These are phyloP conservation scores for Fusarium bactridioides DNA, from an alignment of 2,329 filamentous ascomycete species.

Conservation along the genomic window DNA sequence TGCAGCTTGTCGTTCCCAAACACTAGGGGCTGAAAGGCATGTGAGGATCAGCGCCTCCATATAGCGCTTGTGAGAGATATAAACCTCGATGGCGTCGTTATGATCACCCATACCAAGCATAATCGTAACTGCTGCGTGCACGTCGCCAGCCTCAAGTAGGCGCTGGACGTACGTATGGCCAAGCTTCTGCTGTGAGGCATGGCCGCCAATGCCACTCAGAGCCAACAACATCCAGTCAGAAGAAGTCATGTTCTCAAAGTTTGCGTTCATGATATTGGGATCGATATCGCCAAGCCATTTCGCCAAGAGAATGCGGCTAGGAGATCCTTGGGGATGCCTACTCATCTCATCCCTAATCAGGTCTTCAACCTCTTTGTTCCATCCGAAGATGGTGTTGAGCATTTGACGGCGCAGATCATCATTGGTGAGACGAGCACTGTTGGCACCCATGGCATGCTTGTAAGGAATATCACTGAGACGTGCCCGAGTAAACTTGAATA, in stretches of 20 bases:
- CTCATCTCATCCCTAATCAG: constrained; percentile 86
- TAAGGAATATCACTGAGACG: constrained; percentile 86
- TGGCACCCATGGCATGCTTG: constrained; percentile 68
- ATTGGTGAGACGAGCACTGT: constrained; percentile 69
- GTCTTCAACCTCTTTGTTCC: constrained; percentile 83
- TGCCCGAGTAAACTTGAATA: constrained; percentile 86
- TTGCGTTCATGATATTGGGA: constrained; percentile 80
- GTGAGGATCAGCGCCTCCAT: constrained; percentile 94
- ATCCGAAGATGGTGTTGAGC: constrained; percentile 93
- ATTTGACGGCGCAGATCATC: constrained; percentile 89
- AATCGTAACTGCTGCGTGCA: constrained; percentile 92
- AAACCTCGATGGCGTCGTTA: constrained; percentile 95
- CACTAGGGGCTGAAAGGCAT: constrained; percentile 80
- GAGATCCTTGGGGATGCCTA: constrained; percentile 75
- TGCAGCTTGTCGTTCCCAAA: constrained; percentile 91
- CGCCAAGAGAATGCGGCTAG: constrained; percentile 80
- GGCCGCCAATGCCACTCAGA: constrained; percentile 82
- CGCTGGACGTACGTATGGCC: constrained; percentile 91
- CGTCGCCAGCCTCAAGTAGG: constrained; percentile 85
- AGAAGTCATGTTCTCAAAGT: constrained; percentile 86
- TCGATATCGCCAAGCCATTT: constrained; percentile 94
- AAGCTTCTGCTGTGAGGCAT: constrained; percentile 84
- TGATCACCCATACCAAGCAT: constrained; percentile 91
- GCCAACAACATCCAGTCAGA: constrained; percentile 98
- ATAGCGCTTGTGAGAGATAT: constrained; percentile 87